Evolutionary conservation across 73 alveolate genomes (phyloP), one percentile per base, ranked within the genome.

Genomic region (Paramecium pentaurelia): DNA sequence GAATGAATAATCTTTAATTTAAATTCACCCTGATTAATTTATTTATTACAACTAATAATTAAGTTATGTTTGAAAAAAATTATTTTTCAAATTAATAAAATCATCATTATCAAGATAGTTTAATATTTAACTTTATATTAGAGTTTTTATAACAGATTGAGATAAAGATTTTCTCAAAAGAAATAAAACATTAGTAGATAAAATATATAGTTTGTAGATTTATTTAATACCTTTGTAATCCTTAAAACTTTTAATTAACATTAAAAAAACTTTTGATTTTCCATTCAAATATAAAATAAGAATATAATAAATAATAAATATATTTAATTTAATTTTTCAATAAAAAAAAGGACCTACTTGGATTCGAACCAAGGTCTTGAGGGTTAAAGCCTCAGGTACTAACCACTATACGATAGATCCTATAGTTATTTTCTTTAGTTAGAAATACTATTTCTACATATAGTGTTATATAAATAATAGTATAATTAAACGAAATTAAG

Each of bases 311-410:
- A 12, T 49, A 49, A 49, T 14, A 16, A 49, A 14, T 49, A 12
- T 4, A 49, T 2, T 2, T 49, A 6, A 49, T 49, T 16, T 2
- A 49, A 45, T 49, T 49, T 49, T 14, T 12, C 1, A 49, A 49
- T 14, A 32, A 64, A 44, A 80, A 64, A 34, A 14, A 80, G 91
- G 91, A 44, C 77, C 91, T 80, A 80, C 91, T 80, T 80, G 91
- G 91, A 80, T 80, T 80, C 91, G 91, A 80, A 80, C 91, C 91
- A 80, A 80, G 91, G 91, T 80, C 91, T 80, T 80, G 77, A 80
- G 91, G 91, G 91, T 80, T 80, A 80, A 49, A 80, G 91, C 91
- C 91, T 80, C 77, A 80, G 91, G 91, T 80, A 80, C 91, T 80
- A 80, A 80, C 91, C 91, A 49, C 91, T 80, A 80, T 80, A 80